These are phyloP conservation scores for Verbascum thapsus DNA, from an alignment of 257 asterid genomes.

Conservation along the genomic window DNA sequence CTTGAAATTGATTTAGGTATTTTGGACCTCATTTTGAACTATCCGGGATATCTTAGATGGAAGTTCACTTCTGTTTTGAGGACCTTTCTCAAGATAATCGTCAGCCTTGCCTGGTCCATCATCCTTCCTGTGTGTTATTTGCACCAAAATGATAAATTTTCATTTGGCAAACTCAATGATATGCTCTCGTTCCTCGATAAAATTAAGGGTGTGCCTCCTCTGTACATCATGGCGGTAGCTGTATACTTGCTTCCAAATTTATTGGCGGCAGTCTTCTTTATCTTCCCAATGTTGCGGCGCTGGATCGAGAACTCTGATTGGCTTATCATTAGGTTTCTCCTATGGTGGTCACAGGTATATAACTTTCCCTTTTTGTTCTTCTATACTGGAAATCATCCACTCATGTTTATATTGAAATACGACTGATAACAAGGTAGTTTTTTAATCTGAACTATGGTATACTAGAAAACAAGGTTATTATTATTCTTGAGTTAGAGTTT, in stretches of 20 bases:
- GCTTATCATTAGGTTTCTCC: slow-evolving; percentile 80
- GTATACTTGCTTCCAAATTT: slow-evolving; percentile 80
- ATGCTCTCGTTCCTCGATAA: slow-evolving; percentile 63
- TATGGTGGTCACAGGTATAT: slow-evolving; percentile 99
- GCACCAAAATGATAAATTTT: slow-evolving; percentile 51
- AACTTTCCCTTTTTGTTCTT: slow-evolving; percentile 29
- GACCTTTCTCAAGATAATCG: slow-evolving; percentile 71
- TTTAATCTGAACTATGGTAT: neutral
- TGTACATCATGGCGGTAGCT: slow-evolving; percentile 76
- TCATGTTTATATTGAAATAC: slow-evolving; percentile 13
- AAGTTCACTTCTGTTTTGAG: slow-evolving; percentile 73
- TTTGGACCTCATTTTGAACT: slow-evolving; percentile 80
- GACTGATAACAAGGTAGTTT: slow-evolving; percentile 1
- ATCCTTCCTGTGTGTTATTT: slow-evolving; percentile 73
- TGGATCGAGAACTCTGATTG: slow-evolving; percentile 96
- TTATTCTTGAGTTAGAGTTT: neutral
- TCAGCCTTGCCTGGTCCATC: slow-evolving; percentile 83
- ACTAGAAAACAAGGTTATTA: neutral
- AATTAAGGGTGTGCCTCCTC: slow-evolving; percentile 83
- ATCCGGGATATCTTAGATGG: slow-evolving; percentile 94
- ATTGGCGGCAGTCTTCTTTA: slow-evolving; percentile 66
- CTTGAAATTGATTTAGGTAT: slow-evolving; percentile 55
- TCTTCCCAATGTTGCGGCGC: slow-evolving; percentile 93
- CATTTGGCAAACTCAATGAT: slow-evolving; percentile 42
- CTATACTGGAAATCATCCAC: slow-evolving; percentile 10